Base-by-base conservation (phyloP, 768 basidiomycete genomes). In the Leccinum olivaceopallidum region DNA sequence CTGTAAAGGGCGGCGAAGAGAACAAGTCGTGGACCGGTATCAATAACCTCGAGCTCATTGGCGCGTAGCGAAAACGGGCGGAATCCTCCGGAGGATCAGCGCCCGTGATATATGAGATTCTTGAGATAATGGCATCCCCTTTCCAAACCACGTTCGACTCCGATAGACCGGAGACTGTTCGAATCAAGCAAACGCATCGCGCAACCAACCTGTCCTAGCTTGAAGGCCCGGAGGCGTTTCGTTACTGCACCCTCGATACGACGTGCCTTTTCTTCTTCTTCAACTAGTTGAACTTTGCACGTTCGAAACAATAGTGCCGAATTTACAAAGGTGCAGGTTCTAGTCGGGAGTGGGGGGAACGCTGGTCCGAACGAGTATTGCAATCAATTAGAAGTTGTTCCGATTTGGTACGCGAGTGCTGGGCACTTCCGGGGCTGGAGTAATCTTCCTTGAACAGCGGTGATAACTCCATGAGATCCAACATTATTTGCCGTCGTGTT, bases 161-260 rank as follows among this genome's bases (percentile, higher is more conserved):
- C 20, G 34, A 14, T 13, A 20, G 42, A 37, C 9, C n/a, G 8
- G 32, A 55, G 49, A 48, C 55, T 57, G 6, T 28, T 62, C 42
- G 44, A 51, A 53, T 62, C 44, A 53, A 57, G 44, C n/a, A 6
- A 18, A 57, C 22, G 22, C 28, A 47, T 22, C 44, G 44, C 44
- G 20, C 44, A 10, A 47, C 44, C 20, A 47, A n/a, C 44, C 44
- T 20, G 5, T 47, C 5, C 42, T 20, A 47, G n/a, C 20, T 47
- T 12, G 44, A 47, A 20, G 20, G 44, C 44, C 44, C 20, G 5
- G 20, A 47, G 12, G 44, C 44, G 2, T 20, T 47, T 13, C n/a
- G 20, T 47, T 47, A n/a, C 7, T 47, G 44, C 44, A 47, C 12
- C 44, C n/a, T 47, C 42, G 16, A 44, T 44, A 44, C 2, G 42